Evolutionary conservation across 1,284 basidiomycete genomes (phyloP).

Genomic region (Pascua sp.): DNA sequence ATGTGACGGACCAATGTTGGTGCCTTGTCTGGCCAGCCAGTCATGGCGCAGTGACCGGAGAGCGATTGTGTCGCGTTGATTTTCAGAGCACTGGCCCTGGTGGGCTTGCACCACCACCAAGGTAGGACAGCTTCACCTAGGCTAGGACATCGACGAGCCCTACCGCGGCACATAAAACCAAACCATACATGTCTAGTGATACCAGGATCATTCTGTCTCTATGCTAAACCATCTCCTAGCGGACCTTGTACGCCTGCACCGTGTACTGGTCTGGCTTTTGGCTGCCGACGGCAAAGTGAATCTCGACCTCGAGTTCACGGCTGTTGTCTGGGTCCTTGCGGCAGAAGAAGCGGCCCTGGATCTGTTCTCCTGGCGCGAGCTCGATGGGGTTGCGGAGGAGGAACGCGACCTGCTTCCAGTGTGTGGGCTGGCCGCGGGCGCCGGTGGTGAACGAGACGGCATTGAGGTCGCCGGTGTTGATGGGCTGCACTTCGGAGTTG

Average conservation of each 20-base stretch:
- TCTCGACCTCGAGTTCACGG: slow-evolving; percentile 85
- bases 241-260: slow-evolving; percentile 37
- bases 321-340: slow-evolving; percentile 76
- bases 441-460: slow-evolving; percentile 81
- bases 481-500: slow-evolving; percentile 21
- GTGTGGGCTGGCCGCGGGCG: slow-evolving; percentile 76
- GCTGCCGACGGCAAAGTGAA: slow-evolving; percentile 58
- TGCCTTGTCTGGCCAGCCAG: too few species aligned
- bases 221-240: neutral
- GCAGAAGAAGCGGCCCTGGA: slow-evolving; percentile 77
- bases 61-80: too few species aligned
- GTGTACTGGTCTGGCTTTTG: slow-evolving; percentile 20
- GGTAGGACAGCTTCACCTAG: too few species aligned
- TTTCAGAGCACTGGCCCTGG: too few species aligned
- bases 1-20: too few species aligned
- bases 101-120: too few species aligned
- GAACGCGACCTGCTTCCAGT: slow-evolving; percentile 97
- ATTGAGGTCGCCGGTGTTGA: slow-evolving; percentile 31
- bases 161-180: too few species aligned
- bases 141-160: too few species aligned
- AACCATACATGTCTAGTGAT: too few species aligned
- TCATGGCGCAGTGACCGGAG: too few species aligned
- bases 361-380: slow-evolving; percentile 65
- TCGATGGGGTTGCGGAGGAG: slow-evolving; percentile 73
- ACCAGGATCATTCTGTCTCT: neutral